phyloP scores from a whole-genome alignment of 805 yeast genomes.

The Wickerhamiella azymoides region DNA sequence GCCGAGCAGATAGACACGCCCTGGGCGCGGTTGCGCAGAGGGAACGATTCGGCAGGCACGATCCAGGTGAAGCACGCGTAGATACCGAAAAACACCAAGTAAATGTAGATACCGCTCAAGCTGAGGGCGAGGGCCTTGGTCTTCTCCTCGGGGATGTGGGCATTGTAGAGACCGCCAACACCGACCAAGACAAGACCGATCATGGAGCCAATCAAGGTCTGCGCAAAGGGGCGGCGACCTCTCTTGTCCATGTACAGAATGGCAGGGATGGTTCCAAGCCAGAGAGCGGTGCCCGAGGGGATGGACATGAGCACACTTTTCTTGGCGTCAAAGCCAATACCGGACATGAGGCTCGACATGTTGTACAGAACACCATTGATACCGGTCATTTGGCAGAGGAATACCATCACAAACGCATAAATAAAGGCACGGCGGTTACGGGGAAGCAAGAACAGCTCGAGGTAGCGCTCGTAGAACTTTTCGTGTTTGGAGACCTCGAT shows the following conservation, averaged over 20 bases:
- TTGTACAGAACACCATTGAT: conserved; percentile 54
- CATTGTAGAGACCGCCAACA: conserved; percentile 28
- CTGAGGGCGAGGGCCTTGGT: conserved; percentile 45
- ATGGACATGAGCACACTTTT: conserved; percentile 49
- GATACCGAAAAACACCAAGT: conserved; percentile 52
- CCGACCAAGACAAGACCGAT: conserved; percentile 49
- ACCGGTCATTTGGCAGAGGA: conserved; percentile 43
- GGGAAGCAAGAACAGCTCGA: conserved; percentile 40
- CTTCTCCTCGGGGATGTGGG: conserved; percentile 21
- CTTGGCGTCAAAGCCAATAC: conserved; percentile 40
- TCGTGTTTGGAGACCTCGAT: conserved; percentile 21
- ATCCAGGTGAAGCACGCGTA: conserved; percentile 59
- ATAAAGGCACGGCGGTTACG: conserved; percentile 49
- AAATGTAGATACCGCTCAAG: conserved; percentile 46
- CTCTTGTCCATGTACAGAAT: conserved; percentile 30
- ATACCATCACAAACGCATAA: conserved; percentile 39
- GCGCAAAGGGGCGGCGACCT: conserved; percentile 48
- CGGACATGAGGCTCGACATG: conserved; percentile 42
- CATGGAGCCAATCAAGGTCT: conserved; percentile 40
- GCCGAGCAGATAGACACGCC: conserved; percentile 51
- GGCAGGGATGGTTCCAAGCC: conserved; percentile 55
- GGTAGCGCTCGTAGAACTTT: conserved; percentile 30
- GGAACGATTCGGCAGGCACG: conserved; percentile 49
- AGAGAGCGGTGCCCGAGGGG: conserved; percentile 51
- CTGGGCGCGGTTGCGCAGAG: conserved; percentile 41